Base-by-base conservation (phyloP, 768 basidiomycete genomes). In the Phylloporus rhodoxanthus region DNA sequence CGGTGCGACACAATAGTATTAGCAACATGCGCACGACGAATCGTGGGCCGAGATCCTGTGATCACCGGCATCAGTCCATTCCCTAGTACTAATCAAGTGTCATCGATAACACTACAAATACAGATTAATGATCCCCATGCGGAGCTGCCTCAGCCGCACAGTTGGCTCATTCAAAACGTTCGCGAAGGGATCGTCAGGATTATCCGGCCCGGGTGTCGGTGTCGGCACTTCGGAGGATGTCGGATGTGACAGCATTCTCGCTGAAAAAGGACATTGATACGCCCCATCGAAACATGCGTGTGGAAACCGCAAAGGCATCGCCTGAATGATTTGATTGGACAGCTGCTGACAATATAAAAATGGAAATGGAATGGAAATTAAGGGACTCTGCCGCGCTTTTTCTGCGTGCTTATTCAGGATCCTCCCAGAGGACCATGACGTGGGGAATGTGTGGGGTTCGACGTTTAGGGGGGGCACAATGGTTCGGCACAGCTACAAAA, bases 181-280 rank as follows among this genome's bases (percentile, higher is more conserved):
- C 63, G 60, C 57, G 62, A 63, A 62, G 65, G 51, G 64, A 65
- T 65, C 62, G 65, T 61, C 65, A 65, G 55, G 63, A 50, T 53
- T 50, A 54, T 36, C 55, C 64, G 62, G 64, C 11, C 64, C 64
- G 65, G n/a, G 52, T 41, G 41, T 19, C 32, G 34, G 25, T 23
- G 20, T 19, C 39, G 32, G 25, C 47, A 43, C 45, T 30, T 57
- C 61, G 61, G 61, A 64, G 62, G 57, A 54, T 34, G 46, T 60
- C 65, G 62, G 65, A 61, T 30, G 50, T 59, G 55, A 62, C 58
- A 55, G 45, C 34, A 29, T 15, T 43, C 13, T 15, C 48, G 25
- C 30, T 14, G n/a, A 41, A 57, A 56, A 50, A 21, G 53, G 57
- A 26, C 28, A 48, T 25, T 53, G 55, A 51, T 55, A 61, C 48